Base-by-base conservation (phyloP, 805 yeast species). In the Saturnispora sekii region DNA sequence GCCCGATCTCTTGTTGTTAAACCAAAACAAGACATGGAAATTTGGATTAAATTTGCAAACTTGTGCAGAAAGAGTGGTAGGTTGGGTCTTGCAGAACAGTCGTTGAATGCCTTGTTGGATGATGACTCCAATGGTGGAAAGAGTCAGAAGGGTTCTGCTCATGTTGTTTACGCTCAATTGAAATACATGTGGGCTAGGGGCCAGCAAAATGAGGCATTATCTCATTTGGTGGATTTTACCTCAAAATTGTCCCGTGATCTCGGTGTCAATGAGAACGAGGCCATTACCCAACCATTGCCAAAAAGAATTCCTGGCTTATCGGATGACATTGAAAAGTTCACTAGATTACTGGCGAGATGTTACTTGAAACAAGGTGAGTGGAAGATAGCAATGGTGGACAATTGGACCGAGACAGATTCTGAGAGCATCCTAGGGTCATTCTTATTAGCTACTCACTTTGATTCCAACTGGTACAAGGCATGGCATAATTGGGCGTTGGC, bases 401-500 rank as follows among this genome's bases (percentile, higher is more conserved):
- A 77, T 50, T 90, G 97, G 97, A 74, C 85, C 48, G 72, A 78
- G 9, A 84, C 80, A 49, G 76, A 75, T 47, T 62, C 68, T 6
- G 89, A 87, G 37, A 83, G 89, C 1, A 87, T 93, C 51, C 66
- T 93, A 48, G 96, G 97, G 10, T 88, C 97, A 0, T 93, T 86
- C 60, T 67, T 93, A 45, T 69, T 93, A 51, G 97, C 98, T 0
- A 90, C 98, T 0, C 96, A 89, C 60, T 90, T 93, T 62, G 97
- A 93, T 60, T 72, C 76, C 32, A 74, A 76, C 18, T 93, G 98
- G 96, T 93, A 93, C 58, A 93, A 94, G 59, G 98, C 97, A 14
- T 94, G 98, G 98, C 99, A 93, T 61, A 90, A 88, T 58, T 93
- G 99, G 99, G 98, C 98, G 0, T 69, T 94, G 58, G 97, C 97